Base-by-base conservation (phyloP, 2,329 filamentous ascomycete genomes). In the Alternaria solani region DNA sequence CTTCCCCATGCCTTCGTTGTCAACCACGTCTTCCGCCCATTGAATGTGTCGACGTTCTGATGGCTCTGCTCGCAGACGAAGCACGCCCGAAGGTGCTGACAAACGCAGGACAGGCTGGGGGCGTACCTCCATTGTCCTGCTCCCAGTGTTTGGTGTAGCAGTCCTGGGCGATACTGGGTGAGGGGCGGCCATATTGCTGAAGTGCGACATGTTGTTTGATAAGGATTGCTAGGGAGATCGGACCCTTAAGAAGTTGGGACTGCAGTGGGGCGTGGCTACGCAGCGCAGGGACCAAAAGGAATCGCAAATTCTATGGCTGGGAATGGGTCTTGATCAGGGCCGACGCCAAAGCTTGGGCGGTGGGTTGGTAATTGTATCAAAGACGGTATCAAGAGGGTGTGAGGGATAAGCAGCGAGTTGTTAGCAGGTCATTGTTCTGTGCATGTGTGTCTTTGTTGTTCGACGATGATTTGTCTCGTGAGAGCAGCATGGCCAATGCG, bases 1-100 rank as follows among this genome's bases (percentile, higher is more conserved):
- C 80, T 92, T 91, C 7, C 93, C 93, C 78, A 98, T 86, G 4
- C 93, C 93, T 80, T 99, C 95, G 74, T 99, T 99, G 80, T 99
- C 94, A 3, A 99, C 85, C 7, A 97, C 94, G 73, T 92, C 91
- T 73, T 95, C 92, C 7, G 93, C 93, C 95, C 95, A 99, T 78
- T 91, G 89, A 57, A 99, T 95, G 49, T 88, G 88, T 53, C 89
- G 85, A 18, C 82, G 78, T 54, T 81, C 75, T 16, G 74, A 68
- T 0, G 78, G 74, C 56, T 78, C 75, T 48, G 79, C 81, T 54
- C 82, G 80, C 8, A 84, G 75, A 42, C 76, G 75, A 16, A 79
- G 71, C 9, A 76, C 76, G 16, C 74, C 76, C 20, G 76, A 74
- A 16, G 75, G 71, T n/a, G 75, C 67, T 32, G 69, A 73, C 16